These are phyloP conservation scores for Candida glaebosa DNA, from an alignment of 805 yeast species.

Conservation along the genomic window DNA sequence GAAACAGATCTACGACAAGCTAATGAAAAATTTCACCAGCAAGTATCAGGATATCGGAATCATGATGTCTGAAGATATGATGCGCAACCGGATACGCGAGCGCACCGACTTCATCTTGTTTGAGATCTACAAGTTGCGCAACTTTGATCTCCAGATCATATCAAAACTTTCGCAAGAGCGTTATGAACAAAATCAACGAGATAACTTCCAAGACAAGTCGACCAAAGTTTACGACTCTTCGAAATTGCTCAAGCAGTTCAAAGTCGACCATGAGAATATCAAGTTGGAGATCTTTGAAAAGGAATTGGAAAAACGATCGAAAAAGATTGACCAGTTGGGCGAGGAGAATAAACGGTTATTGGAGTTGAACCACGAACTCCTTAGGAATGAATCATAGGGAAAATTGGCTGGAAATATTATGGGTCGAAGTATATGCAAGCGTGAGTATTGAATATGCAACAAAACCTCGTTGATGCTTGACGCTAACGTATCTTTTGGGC, in stretches of 20 bases:
- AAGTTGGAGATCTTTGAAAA: slow-evolving; percentile 17
- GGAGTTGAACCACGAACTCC: slow-evolving; percentile 28
- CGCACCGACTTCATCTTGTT: slow-evolving; percentile 18
- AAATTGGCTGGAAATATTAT: background rate
- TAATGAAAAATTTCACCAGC: slow-evolving; percentile 13
- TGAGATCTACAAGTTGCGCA: slow-evolving; percentile 18
- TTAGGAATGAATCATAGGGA: slow-evolving; percentile 4
- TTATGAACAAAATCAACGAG: slow-evolving; percentile 13
- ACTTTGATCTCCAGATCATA: slow-evolving; percentile 21
- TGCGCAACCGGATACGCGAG: background rate
- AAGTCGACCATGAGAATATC: slow-evolving; percentile 13
- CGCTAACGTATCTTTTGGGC: too few relatives aligned
- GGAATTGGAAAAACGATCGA: slow-evolving; percentile 19
- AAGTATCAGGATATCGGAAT: background rate
- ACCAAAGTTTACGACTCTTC: slow-evolving; percentile 1
- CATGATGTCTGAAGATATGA: background rate
- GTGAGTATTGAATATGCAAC: too few relatives aligned
- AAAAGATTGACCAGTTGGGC: slow-evolving; percentile 18
- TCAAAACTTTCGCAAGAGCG: slow-evolving; percentile 19
- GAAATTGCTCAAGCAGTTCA: slow-evolving; percentile 11
- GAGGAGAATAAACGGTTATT: slow-evolving; percentile 27
- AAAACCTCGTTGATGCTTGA: too few relatives aligned
- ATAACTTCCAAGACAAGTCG: slow-evolving; percentile 2
- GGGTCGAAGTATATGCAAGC: too few relatives aligned
- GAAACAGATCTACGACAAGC: slow-evolving; percentile 16